Base-by-base conservation (phyloP, 148 eudicot genomes). In the Dianthus caryophyllus region DNA sequence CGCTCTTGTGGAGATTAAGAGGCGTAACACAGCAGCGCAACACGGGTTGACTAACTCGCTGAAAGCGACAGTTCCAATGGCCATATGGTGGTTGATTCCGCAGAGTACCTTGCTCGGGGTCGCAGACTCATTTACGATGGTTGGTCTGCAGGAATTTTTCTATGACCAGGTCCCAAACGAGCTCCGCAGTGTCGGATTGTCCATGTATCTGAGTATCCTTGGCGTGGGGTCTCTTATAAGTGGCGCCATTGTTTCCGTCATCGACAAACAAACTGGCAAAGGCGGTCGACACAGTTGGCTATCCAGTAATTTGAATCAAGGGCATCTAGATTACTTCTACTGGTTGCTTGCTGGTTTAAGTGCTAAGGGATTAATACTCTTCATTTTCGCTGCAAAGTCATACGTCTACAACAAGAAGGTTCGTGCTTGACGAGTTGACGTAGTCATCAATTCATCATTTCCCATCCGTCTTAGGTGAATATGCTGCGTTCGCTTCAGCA, bases 71-170 rank as follows among this genome's bases (percentile, higher is more conserved):
- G 73, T 88, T 24, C 96, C 91, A 1, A 86, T 89, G 87, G 78
- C 78, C 12, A 71, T 89, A 3, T 82, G 83, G 81, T 86, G 96
- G 91, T 56, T 89, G 69, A 61, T 83, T 47, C 96, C 91, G 3
- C 96, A 86, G 52, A 78, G 84, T 55, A 50, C 51, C 7, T 16
- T 88, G 68, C 71, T 66, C 48, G 96, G 91, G 5, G 43, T 75
- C 15, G 65, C 84, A 9, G 82, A 83, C 31, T 83, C 70, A 0
- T 79, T 83, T 67, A 68, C 86, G 15, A 64, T 79, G 70, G 78
- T 89, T 46, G 96, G 96, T 10, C 25, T 86, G 75, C 96, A 88
- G 69, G 91, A 88, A 57, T 78, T 84, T 36, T 86, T 88, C 72
- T 88, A 88, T 44, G 85, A 76, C 36, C 83, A 84, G 30, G 81